Percentiles rank a stretch among this genome's conserved stretches.
phyloP scores from a whole-genome alignment of 495 filamentous ascomycete genomes.

The Penicillium odoratum region DNA sequence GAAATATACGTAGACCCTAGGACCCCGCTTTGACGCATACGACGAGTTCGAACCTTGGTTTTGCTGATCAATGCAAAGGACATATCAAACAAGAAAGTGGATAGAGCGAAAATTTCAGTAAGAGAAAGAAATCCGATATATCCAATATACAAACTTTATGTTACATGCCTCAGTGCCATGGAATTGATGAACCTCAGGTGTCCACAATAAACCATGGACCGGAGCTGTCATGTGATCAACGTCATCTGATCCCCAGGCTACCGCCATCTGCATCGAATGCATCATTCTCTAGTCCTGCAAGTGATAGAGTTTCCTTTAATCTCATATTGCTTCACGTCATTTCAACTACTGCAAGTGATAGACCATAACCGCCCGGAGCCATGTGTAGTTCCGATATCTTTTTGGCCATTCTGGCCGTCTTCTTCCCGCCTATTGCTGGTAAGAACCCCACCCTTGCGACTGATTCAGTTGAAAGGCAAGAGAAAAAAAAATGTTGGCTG shows the following conservation, averaged over 20 bases:
- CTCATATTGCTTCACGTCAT: background rate
- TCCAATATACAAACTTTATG: background rate
- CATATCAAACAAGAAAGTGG: background rate
- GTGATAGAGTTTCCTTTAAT: constrained; percentile 8
- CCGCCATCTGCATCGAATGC: constrained; percentile 7
- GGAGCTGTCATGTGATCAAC: constrained; percentile 21
- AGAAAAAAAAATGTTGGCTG: constrained; percentile 5
- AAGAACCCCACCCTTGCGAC: constrained; percentile 35
- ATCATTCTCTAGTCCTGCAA: background rate
- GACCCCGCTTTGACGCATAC: constrained; percentile 6
- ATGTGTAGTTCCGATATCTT: constrained; percentile 85
- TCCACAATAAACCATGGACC: background rate
- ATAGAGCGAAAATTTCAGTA: background rate
- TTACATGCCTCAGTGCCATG: background rate
- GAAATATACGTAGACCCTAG: background rate
- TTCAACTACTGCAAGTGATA: constrained; percentile 17
- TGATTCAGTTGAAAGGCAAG: constrained; percentile 6
- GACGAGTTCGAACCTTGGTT: constrained; percentile 5
- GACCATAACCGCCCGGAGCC: constrained; percentile 20
- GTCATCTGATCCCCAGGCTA: constrained; percentile 27
- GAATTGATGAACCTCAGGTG: background rate
- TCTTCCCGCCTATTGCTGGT: constrained; percentile 95
- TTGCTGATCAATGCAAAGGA: constrained; percentile 1
- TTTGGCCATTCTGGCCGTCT: constrained; percentile 80
- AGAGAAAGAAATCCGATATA: background rate